Evolutionary conservation across 2,329 filamentous ascomycete species (phyloP), one percentile per base, ranked within the genome.

Genomic region (Xylariaceae sp.): DNA sequence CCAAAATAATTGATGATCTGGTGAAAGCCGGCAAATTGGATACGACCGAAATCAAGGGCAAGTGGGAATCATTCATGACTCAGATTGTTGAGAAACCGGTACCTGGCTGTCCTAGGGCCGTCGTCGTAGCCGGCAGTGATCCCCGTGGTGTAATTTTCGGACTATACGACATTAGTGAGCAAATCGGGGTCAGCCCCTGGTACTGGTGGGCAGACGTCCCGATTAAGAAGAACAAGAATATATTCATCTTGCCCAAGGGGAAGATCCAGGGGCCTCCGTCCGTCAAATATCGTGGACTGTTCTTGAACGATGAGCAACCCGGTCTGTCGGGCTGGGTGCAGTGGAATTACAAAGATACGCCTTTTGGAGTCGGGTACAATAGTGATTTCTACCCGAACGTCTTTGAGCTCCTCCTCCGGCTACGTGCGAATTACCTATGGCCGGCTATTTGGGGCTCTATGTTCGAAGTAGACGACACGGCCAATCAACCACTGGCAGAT

Each of bases 341-440:
- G 51, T 66, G 61, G 52, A 74, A 70, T 61, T 77, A 71, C 62
- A 61, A 67, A 5, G 71, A 76, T 51, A 75, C 74, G 0, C 71
- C 70, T n/a, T 74, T 73, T 54, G 71, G 75, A 32, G 71, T 70
- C 5, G 76, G 76, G 1, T 80, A 76, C 57, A 81, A 80, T 53
- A 74, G 79, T n/a, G 76, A 80, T 3, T 88, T 89, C 67, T 88
- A 90, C 68, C 72, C 78, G 3, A 78, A 80, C 18, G 80, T 90
- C 18, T 89, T 88, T 57, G 87, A 90, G 70, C 74, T 90, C 1
- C 71, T 89, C 1, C 78, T 90, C 5, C 78, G 87, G 6, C 75
- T 87, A 26, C 78, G 82, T 36, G 86, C 86, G 15, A 90, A 90
- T 68, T 89, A 89, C 63, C 73, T 90, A 47, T 90, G 87, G 87